Conservation (phyloP, 345 rosid genomes). For the Luvunga scandens region DNA sequence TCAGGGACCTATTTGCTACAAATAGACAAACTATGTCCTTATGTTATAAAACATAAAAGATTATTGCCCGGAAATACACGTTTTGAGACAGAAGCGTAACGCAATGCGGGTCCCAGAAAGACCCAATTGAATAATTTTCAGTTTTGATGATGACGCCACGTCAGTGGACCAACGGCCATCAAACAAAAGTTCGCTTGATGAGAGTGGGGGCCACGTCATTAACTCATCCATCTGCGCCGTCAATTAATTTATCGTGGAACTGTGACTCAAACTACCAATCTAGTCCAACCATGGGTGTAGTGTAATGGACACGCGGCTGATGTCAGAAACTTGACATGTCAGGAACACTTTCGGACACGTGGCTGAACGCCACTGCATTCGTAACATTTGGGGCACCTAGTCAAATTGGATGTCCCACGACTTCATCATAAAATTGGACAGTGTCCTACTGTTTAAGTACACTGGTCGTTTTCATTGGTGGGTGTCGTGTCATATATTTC, state of each 20-base stretch:
- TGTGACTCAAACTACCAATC: background rate
- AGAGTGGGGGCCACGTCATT: background rate
- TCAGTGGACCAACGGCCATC: background rate
- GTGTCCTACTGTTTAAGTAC: too few relatives aligned
- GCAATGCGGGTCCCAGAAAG: background rate
- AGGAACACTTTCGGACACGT: too few relatives aligned
- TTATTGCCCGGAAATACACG: too few relatives aligned
- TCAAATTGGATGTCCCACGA: too few relatives aligned
- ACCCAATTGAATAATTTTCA: background rate
- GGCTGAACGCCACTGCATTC: too few relatives aligned
- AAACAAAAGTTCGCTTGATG: background rate
- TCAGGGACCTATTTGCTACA: too few relatives aligned
- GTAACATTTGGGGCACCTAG: too few relatives aligned
- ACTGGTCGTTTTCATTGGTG: too few relatives aligned
- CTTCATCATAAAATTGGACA: too few relatives aligned
- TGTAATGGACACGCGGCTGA: background rate
- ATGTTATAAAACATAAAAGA: too few relatives aligned
- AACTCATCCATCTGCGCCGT: constrained; percentile 20
- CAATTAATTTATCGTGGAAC: background rate
- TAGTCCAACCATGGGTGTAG: background rate
- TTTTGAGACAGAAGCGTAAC: background rate
- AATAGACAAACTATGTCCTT: too few relatives aligned
- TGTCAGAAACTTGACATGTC: background rate
- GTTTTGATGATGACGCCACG: background rate
- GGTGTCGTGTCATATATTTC: too few relatives aligned